Evolutionary conservation across 805 yeast genomes (phyloP), one percentile per base, ranked within the genome.

Genomic region (Kodamaea laetipori): DNA sequence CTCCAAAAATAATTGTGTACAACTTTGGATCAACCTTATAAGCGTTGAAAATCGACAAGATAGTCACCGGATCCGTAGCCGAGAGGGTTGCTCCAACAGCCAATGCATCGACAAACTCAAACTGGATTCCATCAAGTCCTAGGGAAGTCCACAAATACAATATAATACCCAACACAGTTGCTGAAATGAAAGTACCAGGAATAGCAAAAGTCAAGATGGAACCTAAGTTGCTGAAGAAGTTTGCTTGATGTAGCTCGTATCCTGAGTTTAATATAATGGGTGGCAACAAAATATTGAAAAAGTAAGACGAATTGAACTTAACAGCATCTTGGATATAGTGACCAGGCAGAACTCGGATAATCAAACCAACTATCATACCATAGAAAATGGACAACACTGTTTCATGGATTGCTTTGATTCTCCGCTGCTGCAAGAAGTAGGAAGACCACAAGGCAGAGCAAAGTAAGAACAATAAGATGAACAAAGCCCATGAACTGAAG

Each of bases 11-110:
- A 49, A 94, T 90, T 18, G 99, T 95, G 69, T 95, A 94, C 37
- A 94, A 73, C 64, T 95, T 94, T 8, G 99, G 99, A 64, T 94
- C 99, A 26, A 94, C 99, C 66, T 92, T 90, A 69, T 94, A 94
- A 10, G 98, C 94, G 61, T 92, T 94, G 74, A 94, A 94, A 47
- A 94, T 94, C 10, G 98, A 90, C 53, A 94, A 69, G 57, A 94
- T 92, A 1, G 99, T 94, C 23, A 94, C 97, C 0, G 99, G 99
- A 64, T 94, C 99, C 1, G 99, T 94, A 15, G 99, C 99, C 2
- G 96, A 88, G 34, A 94, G 76, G 0, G 99, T 92, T 2, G 99
- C 99, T 17, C 99, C 99, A 12, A 94, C 96, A 0, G 97, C 92
- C 44, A 94, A 73, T 0, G 98, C 97, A 63, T 92, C 97, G n/a